Base-by-base conservation (phyloP, 1,284 basidiomycete genomes). In the Chalciporus sp. region DNA sequence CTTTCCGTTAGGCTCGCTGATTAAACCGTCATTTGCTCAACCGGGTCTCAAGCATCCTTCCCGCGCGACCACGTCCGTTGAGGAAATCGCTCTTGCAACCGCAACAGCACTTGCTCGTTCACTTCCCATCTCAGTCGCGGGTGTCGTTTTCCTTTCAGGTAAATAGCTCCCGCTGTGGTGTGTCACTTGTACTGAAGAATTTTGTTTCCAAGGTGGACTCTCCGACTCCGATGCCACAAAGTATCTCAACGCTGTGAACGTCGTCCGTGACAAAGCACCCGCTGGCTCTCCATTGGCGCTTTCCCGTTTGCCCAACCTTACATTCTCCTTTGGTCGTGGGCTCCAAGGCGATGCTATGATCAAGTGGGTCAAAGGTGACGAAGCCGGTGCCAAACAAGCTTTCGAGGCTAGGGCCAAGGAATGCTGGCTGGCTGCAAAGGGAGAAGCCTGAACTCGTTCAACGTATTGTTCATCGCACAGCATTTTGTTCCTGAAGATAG, bases 11-110 rank as follows among this genome's bases (percentile, higher is more conserved):
- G 78, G 78, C 26, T 74, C 76, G 7, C 68, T 82, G 20, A 75
- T 82, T 56, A 82, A 82, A 56, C 78, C 78, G 7, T 81, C 77
- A 0, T 82, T 81, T 68, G 72, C 79, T 31, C 79, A 81, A 56
- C 76, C 79, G 17, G 77, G 79, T 16, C 60, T 76, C 20, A 73
- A 77, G 55, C 72, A 76, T 49, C 69, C 71, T 9, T 76, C 75
- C 17, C 69, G 74, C 27, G 59, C 57, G 8, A 73, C 61, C 31
- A 70, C 68, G 1, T 73, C 75, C 7, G 59, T 75, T n/a, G 71
- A 76, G 31, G 72, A 76, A 11, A 76, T 83, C 49, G 79, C 75
- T 9, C 64, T 76, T 19, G 79, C 79, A 2, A 80, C 77, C 6
- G 74, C 74, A 8, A 76, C 76, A 5, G 71, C 75, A n/a, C 70